Conservation (phyloP, 1,284 basidiomycete species). For the Cutaneotrichosporon arboriforme region DNA sequence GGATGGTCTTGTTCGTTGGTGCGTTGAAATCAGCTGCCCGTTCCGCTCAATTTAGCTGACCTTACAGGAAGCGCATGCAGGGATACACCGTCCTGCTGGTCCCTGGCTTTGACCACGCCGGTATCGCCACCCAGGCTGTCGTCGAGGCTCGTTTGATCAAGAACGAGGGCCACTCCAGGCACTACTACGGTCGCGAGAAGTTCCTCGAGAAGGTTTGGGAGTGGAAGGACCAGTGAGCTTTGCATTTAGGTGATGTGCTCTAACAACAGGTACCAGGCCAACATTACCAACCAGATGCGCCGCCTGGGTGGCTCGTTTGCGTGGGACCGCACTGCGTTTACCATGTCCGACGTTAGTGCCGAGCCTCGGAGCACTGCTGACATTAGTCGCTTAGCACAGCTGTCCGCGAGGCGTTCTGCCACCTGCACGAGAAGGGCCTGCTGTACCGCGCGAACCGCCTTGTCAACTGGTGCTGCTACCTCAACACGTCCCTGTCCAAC, state of each 20-base stretch:
- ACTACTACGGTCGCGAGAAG: constrained; percentile 88
- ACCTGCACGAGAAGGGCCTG: constrained; percentile 85
- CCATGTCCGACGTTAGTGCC: constrained; percentile 77
- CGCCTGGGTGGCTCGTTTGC: constrained; percentile 91
- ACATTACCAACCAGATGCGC: constrained; percentile 85
- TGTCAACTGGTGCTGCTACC: constrained; percentile 95
- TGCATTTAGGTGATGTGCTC: constrained; percentile 1
- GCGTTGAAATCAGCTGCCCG: constrained; percentile 43
- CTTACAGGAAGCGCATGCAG: constrained; percentile 82
- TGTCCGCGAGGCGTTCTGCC: constrained; percentile 87
- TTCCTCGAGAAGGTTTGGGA: constrained; percentile 90
- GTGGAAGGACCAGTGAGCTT: constrained; percentile 88
- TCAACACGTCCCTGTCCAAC: constrained; percentile 96
- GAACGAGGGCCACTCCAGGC: constrained; percentile 72
- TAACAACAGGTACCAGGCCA: constrained; percentile 61
- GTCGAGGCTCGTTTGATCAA: constrained; percentile 92
- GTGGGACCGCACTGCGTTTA: constrained; percentile 90
- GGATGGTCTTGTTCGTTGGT: constrained; percentile 83
- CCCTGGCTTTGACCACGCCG: constrained; percentile 97
- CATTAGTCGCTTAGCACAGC: constrained; percentile 69
- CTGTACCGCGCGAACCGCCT: constrained; percentile 95
- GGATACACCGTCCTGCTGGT: constrained; percentile 86
- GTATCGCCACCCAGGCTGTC: constrained; percentile 97
- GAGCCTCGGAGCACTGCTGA: not conserved
- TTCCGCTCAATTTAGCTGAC: not conserved